Base-by-base conservation (phyloP, 441 rosid species). In the Erysimum cheiri region DNA sequence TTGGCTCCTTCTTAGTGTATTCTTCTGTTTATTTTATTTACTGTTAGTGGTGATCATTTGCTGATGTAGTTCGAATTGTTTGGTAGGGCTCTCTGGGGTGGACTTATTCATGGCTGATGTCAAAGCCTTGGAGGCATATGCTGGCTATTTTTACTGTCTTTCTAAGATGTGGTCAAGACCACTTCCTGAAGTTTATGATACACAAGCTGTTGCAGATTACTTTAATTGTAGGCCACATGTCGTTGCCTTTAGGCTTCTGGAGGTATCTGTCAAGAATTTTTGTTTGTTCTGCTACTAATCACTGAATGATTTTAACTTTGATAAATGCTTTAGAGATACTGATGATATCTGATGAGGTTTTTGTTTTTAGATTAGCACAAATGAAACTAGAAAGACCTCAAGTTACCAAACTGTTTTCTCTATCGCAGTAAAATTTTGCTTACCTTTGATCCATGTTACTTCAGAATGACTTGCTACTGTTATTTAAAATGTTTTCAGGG, bases 51-150 rank as follows among this genome's bases (percentile, higher is more conserved):
- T 66, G 22, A 67, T 70, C 41, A 47, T 66, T 43, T 67, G 65
- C 53, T 69, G 54, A 69, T 69, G 65, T 57, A n/a, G 37, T 74
- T 55, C 0, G 8, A 46, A 69, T 52, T 2, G 1, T 63, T 47
- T 75, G 65, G 55, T 85, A 93, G 97, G 84, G 69, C 88, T 94
- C 72, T 66, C 91, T 65, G 90, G 94, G 71, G 77, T 87, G 80
- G 97, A 94, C 77, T 86, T 94, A 80, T 64, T 94, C 43, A 86
- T 87, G 93, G 96, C 97, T 70, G 99, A 94, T 77, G 85, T 94
- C 39, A 85, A 85, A 78, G 97, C 97, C 22, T 77, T 94, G 83
- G 88, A 91, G 78, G 88, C 90, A 35, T 94, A 94, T 78, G 81
- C 80, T 59, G 72, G 76, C 60, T 91, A 88, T 79, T 76, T 87